Evolutionary conservation across 257 asterid species (phyloP).

Genomic region (Cynanchum wilfordii): DNA sequence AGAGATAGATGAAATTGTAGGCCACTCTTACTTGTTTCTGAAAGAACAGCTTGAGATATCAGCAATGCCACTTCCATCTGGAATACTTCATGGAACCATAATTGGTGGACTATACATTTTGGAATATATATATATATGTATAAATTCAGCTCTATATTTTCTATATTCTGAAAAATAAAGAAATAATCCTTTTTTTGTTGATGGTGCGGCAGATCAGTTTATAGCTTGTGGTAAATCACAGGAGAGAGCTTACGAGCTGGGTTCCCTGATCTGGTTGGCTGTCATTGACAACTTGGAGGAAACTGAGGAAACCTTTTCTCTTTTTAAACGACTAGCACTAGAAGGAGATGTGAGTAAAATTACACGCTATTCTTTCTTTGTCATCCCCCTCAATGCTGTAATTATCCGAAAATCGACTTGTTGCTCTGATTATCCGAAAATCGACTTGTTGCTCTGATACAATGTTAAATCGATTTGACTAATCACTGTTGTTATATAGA

Average conservation of each 20-base stretch:
- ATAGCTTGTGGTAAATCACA: slow-evolving; percentile 69
- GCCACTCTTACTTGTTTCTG: slow-evolving; percentile 68
- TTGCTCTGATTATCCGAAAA: too few species aligned
- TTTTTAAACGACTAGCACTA: slow-evolving; percentile 59
- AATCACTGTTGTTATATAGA: too few species aligned
- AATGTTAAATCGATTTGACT: too few species aligned
- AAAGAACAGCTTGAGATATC: slow-evolving; percentile 74
- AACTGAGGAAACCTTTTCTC: slow-evolving; percentile 44
- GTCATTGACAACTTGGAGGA: slow-evolving; percentile 71
- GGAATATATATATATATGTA: neutral
- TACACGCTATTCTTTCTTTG: neutral
- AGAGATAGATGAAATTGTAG: slow-evolving; percentile 65
- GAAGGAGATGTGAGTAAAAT: slow-evolving; percentile 61
- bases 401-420: too few species aligned
- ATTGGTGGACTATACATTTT: slow-evolving; percentile 40
- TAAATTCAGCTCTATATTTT: neutral
- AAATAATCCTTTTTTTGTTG: slow-evolving; percentile 9
- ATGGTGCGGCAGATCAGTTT: slow-evolving; percentile 56
- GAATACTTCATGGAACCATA: slow-evolving; percentile 75
- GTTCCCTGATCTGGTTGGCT: slow-evolving; percentile 68
- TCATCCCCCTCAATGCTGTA: neutral
- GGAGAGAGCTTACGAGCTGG: slow-evolving; percentile 62
- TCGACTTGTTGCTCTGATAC: too few species aligned
- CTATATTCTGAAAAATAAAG: neutral
- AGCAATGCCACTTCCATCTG: slow-evolving; percentile 59